These are phyloP conservation scores for Sporothrix euskadiensis DNA, from an alignment of 2,329 filamentous ascomycete species.

Conservation along the genomic window DNA sequence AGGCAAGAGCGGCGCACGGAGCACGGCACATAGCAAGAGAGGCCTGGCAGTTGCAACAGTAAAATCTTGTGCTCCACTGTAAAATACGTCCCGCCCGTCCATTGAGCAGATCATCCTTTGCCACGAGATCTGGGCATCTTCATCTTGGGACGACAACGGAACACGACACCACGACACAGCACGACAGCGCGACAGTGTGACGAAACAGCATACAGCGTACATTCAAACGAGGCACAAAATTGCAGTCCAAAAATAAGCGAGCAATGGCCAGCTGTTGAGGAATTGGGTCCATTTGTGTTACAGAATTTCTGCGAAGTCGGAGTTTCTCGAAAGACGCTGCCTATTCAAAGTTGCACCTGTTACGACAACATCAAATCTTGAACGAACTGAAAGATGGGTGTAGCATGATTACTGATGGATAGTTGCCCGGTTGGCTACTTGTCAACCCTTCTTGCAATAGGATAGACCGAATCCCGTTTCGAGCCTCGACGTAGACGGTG, in stretches of 20 bases:
- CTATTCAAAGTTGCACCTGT: not conserved
- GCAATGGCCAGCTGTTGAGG: not conserved
- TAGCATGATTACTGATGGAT: not conserved
- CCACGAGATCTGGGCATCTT: not conserved
- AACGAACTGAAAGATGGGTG: not conserved
- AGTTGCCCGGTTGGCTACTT: not conserved
- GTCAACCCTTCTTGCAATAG: not conserved
- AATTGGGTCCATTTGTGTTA: not conserved
- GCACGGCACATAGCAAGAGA: slow-evolving; percentile 3
- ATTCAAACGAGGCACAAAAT: not conserved
- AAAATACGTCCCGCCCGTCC: not conserved
- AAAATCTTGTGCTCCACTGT: slow-evolving; percentile 4
- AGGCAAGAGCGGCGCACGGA: too few species aligned
- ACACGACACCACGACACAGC: not conserved
- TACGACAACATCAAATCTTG: not conserved
- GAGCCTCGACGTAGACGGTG: not conserved
- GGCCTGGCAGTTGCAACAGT: slow-evolving; percentile 1
- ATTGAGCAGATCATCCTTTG: slow-evolving; percentile 7
- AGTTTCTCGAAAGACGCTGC: not conserved
- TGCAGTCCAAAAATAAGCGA: not conserved
- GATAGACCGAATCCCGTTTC: not conserved
- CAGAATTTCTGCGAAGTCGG: not conserved
- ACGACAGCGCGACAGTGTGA: not conserved
- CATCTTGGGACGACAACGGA: not conserved
- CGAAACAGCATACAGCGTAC: not conserved